Percentiles rank a stretch among this genome's conserved stretches.
These are phyloP conservation scores for Saxophila tyrrhenica DNA, from an alignment of 495 filamentous ascomycete genomes.

Conservation along the genomic window DNA sequence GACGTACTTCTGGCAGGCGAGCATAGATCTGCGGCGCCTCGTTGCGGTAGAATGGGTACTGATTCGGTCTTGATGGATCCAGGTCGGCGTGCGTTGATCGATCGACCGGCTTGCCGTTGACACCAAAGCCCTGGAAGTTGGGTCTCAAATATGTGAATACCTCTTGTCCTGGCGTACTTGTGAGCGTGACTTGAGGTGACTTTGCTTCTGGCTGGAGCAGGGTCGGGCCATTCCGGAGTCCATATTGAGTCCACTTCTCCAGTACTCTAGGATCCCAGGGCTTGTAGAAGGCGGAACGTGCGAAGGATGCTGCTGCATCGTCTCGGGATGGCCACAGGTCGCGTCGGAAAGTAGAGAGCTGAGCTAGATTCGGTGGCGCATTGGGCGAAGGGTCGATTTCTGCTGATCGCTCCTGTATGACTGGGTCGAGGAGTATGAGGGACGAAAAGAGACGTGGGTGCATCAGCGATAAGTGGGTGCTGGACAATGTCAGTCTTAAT, in stretches of 20 bases:
- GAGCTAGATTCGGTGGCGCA: slow-evolving; percentile 4
- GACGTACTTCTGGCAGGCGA: slow-evolving; percentile 55
- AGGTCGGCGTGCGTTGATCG: not conserved
- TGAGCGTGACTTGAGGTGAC: slow-evolving; percentile 19
- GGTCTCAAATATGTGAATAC: slow-evolving; percentile 31
- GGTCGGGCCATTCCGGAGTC: slow-evolving; percentile 29
- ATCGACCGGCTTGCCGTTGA: not conserved
- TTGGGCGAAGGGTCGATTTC: slow-evolving; percentile 18
- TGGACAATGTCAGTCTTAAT: not conserved
- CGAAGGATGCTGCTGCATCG: slow-evolving; percentile 23
- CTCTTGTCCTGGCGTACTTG: slow-evolving; percentile 29
- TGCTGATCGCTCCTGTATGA: slow-evolving; percentile 39
- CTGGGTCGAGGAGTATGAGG: slow-evolving; percentile 69
- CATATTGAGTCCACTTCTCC: slow-evolving; percentile 26
- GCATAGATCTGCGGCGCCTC: slow-evolving; percentile 54
- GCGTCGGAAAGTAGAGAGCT: slow-evolving; percentile 20
- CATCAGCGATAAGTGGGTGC: slow-evolving; percentile 33
- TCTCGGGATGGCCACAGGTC: slow-evolving; percentile 28
- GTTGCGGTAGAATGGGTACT: slow-evolving; percentile 56
- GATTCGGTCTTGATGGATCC: not conserved
- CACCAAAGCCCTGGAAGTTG: not conserved
- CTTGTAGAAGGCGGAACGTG: slow-evolving; percentile 26
- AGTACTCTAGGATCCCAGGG: slow-evolving; percentile 30
- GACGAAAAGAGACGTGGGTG: slow-evolving; percentile 71
- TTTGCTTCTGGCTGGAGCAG: slow-evolving; percentile 16